These are phyloP conservation scores for Candida michaelii DNA, from an alignment of 805 yeast species.

Conservation along the genomic window DNA sequence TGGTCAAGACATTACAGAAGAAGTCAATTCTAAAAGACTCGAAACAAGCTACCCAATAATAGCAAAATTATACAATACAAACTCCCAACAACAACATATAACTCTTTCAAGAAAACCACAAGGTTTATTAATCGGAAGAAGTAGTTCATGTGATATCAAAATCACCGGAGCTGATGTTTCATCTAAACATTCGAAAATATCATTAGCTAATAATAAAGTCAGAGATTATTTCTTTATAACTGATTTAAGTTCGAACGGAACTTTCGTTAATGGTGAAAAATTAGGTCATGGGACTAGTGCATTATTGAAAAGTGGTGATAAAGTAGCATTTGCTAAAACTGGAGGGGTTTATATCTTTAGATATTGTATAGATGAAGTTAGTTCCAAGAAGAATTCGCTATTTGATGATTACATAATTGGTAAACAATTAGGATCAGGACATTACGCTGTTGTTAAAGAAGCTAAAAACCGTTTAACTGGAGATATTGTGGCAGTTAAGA, in stretches of 20 bases:
- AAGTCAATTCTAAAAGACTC: slow-evolving; percentile 10
- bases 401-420: slow-evolving; percentile 60
- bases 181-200: slow-evolving; percentile 59
- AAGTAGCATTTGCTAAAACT: slow-evolving; percentile 52
- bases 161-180: slow-evolving; percentile 62
- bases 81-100: slow-evolving; percentile 19
- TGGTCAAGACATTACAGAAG: slow-evolving; percentile 13
- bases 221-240: slow-evolving; percentile 45
- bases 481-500: slow-evolving; percentile 67
- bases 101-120: slow-evolving; percentile 21
- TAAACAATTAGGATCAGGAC: slow-evolving; percentile 68
- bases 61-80: slow-evolving; percentile 24
- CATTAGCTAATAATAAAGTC: slow-evolving; percentile 35
- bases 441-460: slow-evolving; percentile 78
- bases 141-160: slow-evolving; percentile 57
- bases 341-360: slow-evolving; percentile 52
- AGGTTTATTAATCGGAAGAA: slow-evolving; percentile 47
- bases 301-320: slow-evolving; percentile 63
- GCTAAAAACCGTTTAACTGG: slow-evolving; percentile 61
- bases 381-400: slow-evolving; percentile 40
- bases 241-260: slow-evolving; percentile 66
- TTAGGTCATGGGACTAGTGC: slow-evolving; percentile 49
- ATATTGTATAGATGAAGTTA: slow-evolving; percentile 33
- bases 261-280: slow-evolving; percentile 58
- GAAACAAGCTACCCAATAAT: slow-evolving; percentile 17